phyloP scores from a whole-genome alignment of 192 early-diverging fungal genomes.

The Backusella westeae region DNA sequence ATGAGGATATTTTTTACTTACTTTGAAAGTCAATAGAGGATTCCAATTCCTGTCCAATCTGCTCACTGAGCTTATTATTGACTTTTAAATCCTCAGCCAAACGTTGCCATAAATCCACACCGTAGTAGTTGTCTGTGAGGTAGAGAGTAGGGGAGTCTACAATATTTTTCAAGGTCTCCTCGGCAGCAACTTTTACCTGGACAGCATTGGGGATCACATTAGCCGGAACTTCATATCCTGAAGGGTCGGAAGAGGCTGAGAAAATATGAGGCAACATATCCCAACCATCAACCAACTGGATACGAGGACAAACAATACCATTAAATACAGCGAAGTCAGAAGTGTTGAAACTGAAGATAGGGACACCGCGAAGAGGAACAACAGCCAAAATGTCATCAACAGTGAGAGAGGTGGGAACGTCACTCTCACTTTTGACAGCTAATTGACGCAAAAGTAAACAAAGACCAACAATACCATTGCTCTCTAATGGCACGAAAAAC shows the following conservation, averaged over 20 bases:
- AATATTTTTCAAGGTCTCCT: not conserved
- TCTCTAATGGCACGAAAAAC: constrained; percentile 29
- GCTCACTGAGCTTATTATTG: constrained; percentile 22
- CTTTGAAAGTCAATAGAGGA: constrained; percentile 54
- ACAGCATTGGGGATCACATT: not conserved
- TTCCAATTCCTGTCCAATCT: constrained; percentile 48
- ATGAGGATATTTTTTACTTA: constrained; percentile 29
- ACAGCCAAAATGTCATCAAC: constrained; percentile 26
- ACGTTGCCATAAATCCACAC: constrained; percentile 41
- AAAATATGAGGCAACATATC: constrained; percentile 36
- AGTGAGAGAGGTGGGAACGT: not conserved
- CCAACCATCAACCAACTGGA: constrained; percentile 30
- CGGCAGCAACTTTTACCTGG: not conserved
- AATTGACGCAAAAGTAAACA: constrained; percentile 19
- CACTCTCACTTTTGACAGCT: not conserved
- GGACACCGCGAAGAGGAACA: constrained; percentile 21
- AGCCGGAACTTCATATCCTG: not conserved
- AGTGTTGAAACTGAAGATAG: constrained; percentile 29
- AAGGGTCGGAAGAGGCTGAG: not conserved
- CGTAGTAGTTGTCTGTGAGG: constrained; percentile 19
- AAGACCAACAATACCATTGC: constrained; percentile 4
- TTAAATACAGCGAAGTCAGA: constrained; percentile 10
- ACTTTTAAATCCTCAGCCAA: constrained; percentile 46
- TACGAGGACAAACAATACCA: constrained; percentile 9
- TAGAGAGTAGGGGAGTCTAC: not conserved